Base-by-base conservation (phyloP, 306 rosid genomes). In the Cyamopsis tetragonoloba region DNA sequence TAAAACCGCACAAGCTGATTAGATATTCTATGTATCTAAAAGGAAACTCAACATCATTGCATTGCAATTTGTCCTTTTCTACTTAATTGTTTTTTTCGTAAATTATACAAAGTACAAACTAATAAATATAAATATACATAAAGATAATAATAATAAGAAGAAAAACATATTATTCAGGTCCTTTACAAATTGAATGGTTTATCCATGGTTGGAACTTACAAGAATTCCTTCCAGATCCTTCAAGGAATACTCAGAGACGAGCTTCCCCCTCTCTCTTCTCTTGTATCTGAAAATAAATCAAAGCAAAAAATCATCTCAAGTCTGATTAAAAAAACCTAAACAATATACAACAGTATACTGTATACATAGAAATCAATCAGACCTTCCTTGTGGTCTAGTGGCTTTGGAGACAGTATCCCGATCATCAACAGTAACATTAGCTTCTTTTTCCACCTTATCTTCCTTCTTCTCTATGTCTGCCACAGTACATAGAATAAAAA, bases 371-470 rank as follows among this genome's bases (percentile, higher is more conserved):
- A 69, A 62, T 9, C 3, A 27, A 39, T 57, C 87, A 44, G 13
- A 95, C 99, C 99, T 90, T 79, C 99, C 99, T 62, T 88, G 96
- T 5, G 97, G 96, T 54, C 97, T 84, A 38, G 99, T 88, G 70
- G 79, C 43, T 77, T 84, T 95, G 46, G 76, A 64, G 48, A 79
- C 82, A 15, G 79, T 58, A 37, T 48, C 86, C 65, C 59, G 26
- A 60, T 67, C 27, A 5, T 75, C 85, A 31, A 65, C 58, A 1
- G 73, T 38, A 49, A 72, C 82, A 63, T 71, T 75, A 2, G 63
- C 58, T 61, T 81, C 79, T 2, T 70, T 78, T 69, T 82, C 86
- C 10, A 68, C 89, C 68, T 72, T 64, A 38, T 51, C 67, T 4
- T 35, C 13, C 4, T 53, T 70, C 41, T 57, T 58, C 51, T 82